Base-by-base conservation (phyloP, 495 filamentous ascomycete species). In the Endocarpon pusillum region DNA sequence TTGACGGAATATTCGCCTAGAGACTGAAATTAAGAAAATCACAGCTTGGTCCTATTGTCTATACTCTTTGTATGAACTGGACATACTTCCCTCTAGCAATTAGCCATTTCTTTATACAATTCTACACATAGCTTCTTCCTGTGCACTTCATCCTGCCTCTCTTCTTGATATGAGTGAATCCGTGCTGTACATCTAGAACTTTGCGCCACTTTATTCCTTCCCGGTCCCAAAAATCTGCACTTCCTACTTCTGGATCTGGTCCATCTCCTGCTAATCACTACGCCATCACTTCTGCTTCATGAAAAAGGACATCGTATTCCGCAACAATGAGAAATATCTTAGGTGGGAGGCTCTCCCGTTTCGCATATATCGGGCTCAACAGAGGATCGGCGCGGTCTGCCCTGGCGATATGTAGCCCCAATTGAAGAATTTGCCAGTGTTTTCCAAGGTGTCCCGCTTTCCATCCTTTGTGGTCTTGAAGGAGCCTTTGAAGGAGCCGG, bases 251-350 rank as follows among this genome's bases (percentile, higher is more conserved):
- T 17, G 14, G 12, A 17, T 17, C 28, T 31, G 5, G 12, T 14
- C 19, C 28, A 14, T 31, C 4, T 5, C 4, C 12, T 15, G 28
- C 28, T 14, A 31, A 17, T 14, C 19, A n/a, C 7, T 31, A 15
- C 12, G 28, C 28, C 28, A 31, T 31, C 5, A 31, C 12, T 14
- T 31, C 5, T 7, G 5, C 28, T 5, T 17, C 28, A 6, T 31
- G 12, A 17, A n/a, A 31, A n/a, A 31, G 28, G 7, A 31, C 28
- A 31, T 31, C 28, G 12, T 31, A n/a, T 31, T 31, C 28, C 7
- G 28, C 28, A 5, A n/a, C 28, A 17, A 31, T 14, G 5, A 31
- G 28, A 17, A 31, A 31, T 7, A 31, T 31, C 12, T 31, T 31
- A 7, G 14, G 7, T n/a, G 28, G 28, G 7, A 31, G 19, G 12